Percentiles rank a stretch among this genome's conserved stretches.
phyloP scores from a whole-genome alignment of 805 yeast genomes.

The Grigorovia humatica region DNA sequence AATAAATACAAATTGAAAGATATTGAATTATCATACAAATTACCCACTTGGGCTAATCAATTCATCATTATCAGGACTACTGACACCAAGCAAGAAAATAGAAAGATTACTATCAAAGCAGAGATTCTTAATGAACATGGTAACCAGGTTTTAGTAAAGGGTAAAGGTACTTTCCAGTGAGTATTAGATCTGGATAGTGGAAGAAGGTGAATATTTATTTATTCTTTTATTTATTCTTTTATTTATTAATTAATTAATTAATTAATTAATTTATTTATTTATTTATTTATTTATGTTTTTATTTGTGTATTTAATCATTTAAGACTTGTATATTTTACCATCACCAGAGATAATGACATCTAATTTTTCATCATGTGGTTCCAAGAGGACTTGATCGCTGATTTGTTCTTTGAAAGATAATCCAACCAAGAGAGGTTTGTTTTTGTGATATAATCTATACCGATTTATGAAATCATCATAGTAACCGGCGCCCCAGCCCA shows the following conservation, averaged over 20 bases:
- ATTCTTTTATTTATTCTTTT: constrained; percentile 43
- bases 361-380: constrained; percentile 24
- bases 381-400: constrained; percentile 16
- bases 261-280: constrained; percentile 27
- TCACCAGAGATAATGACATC: constrained; percentile 25
- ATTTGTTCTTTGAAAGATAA: constrained; percentile 24
- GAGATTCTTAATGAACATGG: constrained; percentile 45
- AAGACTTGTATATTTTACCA: constrained; percentile 29
- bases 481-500: constrained; percentile 92
- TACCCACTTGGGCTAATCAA: constrained; percentile 72
- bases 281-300: constrained; percentile 42
- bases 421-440: constrained; percentile 22
- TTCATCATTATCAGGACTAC: constrained; percentile 57
- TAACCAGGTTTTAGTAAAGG: constrained; percentile 43
- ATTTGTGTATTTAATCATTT: constrained; percentile 38
- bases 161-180: constrained; percentile 36
- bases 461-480: constrained; percentile 68
- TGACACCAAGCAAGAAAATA: constrained; percentile 26
- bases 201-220: no score
- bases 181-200: no score
- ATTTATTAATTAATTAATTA: no score
- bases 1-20: constrained; percentile 31
- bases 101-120: constrained; percentile 31
- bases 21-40: constrained; percentile 39
- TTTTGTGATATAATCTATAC: constrained; percentile 25